Percentiles rank a stretch among this genome's conserved stretches.
Evolutionary conservation across 1,284 basidiomycete species (phyloP).

Genomic region (Omphalotus olearius): DNA sequence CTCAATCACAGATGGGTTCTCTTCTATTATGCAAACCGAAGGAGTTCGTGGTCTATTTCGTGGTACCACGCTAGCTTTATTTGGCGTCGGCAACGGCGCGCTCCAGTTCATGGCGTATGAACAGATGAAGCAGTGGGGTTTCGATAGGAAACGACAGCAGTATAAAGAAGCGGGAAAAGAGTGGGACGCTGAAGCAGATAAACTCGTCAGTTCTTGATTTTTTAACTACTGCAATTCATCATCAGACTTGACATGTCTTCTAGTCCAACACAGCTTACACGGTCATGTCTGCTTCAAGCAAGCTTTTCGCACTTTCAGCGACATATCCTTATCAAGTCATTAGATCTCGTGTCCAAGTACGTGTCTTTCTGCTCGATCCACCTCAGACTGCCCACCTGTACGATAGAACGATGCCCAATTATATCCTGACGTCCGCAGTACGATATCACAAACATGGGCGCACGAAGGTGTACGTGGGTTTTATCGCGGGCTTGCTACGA

Average conservation of each 20-base stretch:
- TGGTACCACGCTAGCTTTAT: constrained; percentile 84
- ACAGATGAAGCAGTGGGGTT: constrained; percentile 89
- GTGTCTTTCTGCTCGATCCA: constrained; percentile 18
- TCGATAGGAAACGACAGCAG: constrained; percentile 67
- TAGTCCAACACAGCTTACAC: constrained; percentile 94
- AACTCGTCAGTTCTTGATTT: constrained; percentile 58
- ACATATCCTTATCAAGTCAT: constrained; percentile 99
- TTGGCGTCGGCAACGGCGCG: constrained; percentile 95
- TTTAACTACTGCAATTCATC: background rate
- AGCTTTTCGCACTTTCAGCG: constrained; percentile 77
- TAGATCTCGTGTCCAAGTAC: constrained; percentile 88
- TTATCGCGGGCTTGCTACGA: constrained; percentile 95
- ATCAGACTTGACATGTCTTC: background rate
- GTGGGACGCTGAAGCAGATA: constrained; percentile 75
- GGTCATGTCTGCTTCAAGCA: constrained; percentile 87
- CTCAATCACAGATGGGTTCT: constrained; percentile 64
- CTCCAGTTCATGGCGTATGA: constrained; percentile 98
- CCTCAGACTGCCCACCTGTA: background rate
- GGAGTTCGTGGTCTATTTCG: constrained; percentile 83
- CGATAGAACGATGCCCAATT: constrained; percentile 59
- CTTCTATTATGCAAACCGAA: constrained; percentile 66
- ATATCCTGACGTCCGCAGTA: constrained; percentile 81
- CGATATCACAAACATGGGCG: constrained; percentile 76
- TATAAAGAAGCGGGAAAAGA: constrained; percentile 54
- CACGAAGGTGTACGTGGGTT: constrained; percentile 85